Conservation (phyloP, 2,329 filamentous ascomycete genomes). For the Gliomastix tumulicola region DNA sequence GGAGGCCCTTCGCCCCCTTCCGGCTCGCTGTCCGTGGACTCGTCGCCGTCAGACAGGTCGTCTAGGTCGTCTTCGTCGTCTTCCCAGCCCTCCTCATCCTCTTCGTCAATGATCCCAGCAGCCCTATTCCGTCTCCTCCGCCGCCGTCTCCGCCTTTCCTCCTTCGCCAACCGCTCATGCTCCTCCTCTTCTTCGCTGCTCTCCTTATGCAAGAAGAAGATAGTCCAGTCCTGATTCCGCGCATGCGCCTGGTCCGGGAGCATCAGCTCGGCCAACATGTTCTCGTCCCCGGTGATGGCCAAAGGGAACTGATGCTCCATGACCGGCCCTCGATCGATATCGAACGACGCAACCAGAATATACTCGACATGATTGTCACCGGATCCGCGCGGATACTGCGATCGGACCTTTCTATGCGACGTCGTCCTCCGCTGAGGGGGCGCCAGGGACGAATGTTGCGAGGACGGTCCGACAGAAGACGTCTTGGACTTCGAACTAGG, state of each 20-base stretch:
- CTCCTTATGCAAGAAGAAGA: slow-evolving; percentile 98
- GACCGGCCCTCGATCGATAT: slow-evolving; percentile 89
- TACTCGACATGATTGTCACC: slow-evolving; percentile 96
- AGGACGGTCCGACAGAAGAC: slow-evolving; percentile 51
- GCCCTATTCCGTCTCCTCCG: slow-evolving; percentile 43
- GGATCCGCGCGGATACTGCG: slow-evolving; percentile 69
- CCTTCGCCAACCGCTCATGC: slow-evolving; percentile 53
- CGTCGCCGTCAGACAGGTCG: slow-evolving; percentile 42
- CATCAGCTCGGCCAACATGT: slow-evolving; percentile 98
- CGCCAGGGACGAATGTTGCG: slow-evolving; percentile 55
- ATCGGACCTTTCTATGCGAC: slow-evolving; percentile 48
- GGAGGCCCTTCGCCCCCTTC: slow-evolving; percentile 78
- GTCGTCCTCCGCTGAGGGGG: slow-evolving; percentile 28
- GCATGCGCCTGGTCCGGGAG: slow-evolving; percentile 94
- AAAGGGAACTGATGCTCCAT: slow-evolving; percentile 99
- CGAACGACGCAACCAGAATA: slow-evolving; percentile 93
- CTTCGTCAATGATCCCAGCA: slow-evolving; percentile 39
- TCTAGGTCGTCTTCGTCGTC: slow-evolving; percentile 42
- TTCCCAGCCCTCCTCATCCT: slow-evolving; percentile 34
- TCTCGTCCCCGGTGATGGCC: slow-evolving; percentile 92
- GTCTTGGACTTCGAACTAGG: slow-evolving; percentile 55
- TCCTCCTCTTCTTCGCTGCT: slow-evolving; percentile 78
- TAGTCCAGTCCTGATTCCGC: slow-evolving; percentile 95
- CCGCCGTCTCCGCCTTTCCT: slow-evolving; percentile 42
- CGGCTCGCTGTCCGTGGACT: slow-evolving; percentile 54